A percentile compares a stretch with the other conserved stretches of the same genome.
These are phyloP conservation scores for Auriscalpium vulgare DNA, from an alignment of 768 basidiomycete genomes.

Conservation along the genomic window DNA sequence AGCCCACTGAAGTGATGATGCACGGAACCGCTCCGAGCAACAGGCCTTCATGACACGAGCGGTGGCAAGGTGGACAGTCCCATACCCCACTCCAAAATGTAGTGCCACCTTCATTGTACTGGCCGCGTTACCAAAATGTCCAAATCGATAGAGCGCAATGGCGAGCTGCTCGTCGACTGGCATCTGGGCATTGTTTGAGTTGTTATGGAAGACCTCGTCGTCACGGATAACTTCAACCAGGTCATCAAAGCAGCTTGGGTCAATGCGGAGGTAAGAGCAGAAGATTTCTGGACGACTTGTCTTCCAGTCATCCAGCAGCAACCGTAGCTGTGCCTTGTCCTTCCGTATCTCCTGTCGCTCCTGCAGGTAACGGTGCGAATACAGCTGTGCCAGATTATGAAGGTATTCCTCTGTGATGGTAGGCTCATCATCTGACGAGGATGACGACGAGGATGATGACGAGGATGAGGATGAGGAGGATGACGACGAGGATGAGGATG, in stretches of 20 bases:
- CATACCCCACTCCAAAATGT: constrained; percentile 9
- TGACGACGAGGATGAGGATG: no score
- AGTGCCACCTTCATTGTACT: constrained; percentile 3
- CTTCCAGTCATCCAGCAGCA: not conserved
- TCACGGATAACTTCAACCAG: not conserved
- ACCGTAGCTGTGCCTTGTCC: not conserved
- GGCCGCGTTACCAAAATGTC: constrained; percentile 15
- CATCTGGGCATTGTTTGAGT: constrained; percentile 22
- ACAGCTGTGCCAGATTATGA: not conserved
- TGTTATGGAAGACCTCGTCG: constrained; percentile 22
- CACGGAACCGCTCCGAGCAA: no score
- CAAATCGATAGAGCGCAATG: constrained; percentile 18
- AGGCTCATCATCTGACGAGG: no score
- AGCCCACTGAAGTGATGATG: no score
- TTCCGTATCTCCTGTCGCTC: not conserved
- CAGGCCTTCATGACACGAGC: constrained; percentile 5
- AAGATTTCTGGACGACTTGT: no score
- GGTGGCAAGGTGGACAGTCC: constrained; percentile 8
- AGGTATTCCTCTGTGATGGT: not conserved
- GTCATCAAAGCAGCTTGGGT: not conserved
- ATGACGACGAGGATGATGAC: no score
- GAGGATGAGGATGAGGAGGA: no score
- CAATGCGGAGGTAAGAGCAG: no score
- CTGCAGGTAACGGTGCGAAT: not conserved
- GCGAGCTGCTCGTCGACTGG: constrained; percentile 20